Base-by-base conservation (phyloP, 768 basidiomycete species). In the Coprinellus micaceus region DNA sequence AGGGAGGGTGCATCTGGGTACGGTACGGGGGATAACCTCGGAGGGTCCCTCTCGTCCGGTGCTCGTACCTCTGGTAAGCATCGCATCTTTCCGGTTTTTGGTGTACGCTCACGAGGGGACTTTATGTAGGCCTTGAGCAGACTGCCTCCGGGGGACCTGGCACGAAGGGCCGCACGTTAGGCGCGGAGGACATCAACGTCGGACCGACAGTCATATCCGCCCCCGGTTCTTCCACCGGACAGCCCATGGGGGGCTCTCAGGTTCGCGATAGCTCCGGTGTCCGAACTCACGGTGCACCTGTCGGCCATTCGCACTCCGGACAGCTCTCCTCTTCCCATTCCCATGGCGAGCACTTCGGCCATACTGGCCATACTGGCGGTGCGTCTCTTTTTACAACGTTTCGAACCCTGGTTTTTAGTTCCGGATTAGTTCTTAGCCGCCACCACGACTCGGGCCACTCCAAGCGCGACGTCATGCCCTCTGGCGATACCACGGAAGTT, bases 401-500 rank as follows among this genome's bases (percentile, higher is more conserved):
- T 22, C 2, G 1, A 12, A 2, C 28, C 10, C 26, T 37, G 22
- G 46, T 46, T 29, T 39, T 22, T 40, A 37, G 12, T 39, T 29
- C 19, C 47, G 13, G 3, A 11, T 24, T 17, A 59, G 60, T 53
- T 43, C 52, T 61, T 15, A 50, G 57, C 40, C 52, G 48, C 6
- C 39, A 17, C 13, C 62, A 64, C 46, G 41, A 39, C 2, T 25
- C 45, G 15, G 60, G 62, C 0, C 63, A 66, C 30, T 45, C 29
- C 9, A 63, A 56, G 30, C 52, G 37, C 4, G 64, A 64, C 22
- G 36, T 52, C 11, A 61, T 64, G 61, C 64, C 63, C 3, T 37
- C 61, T 53, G 63, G 58, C 17, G 57, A 56, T 3, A 48, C 55
- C 7, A 21, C 53, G 12, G 66, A 69, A 54, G 60, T 63, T 40